phyloP scores from a whole-genome alignment of 345 rosid genomes.

The Isatis tinctoria region DNA sequence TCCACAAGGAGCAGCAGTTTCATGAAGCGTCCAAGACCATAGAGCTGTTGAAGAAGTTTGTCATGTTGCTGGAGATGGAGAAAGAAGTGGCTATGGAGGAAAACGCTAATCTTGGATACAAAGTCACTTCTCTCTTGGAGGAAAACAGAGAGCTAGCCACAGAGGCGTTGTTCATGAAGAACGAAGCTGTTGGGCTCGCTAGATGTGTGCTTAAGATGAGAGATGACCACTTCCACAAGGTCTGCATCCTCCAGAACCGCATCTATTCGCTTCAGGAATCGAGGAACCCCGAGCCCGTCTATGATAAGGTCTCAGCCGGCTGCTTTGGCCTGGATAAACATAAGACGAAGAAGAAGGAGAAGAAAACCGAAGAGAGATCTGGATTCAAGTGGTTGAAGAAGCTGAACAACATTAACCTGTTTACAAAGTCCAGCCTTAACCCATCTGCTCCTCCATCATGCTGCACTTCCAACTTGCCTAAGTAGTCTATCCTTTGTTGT shows the following conservation, averaged over 20 bases:
- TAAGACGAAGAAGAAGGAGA: constrained; percentile 38
- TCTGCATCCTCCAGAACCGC: constrained; percentile 38
- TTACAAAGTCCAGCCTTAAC: constrained; percentile 27
- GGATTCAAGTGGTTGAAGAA: constrained; percentile 36
- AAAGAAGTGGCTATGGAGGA: constrained; percentile 51
- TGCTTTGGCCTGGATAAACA: constrained; percentile 51
- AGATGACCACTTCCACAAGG: constrained; percentile 54
- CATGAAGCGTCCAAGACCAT: constrained; percentile 46
- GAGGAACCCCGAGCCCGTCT: constrained; percentile 34
- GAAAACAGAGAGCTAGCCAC: constrained; percentile 51
- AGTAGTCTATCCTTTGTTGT: constrained; percentile 15
- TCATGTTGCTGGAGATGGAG: constrained; percentile 67
- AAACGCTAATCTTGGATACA: constrained; percentile 48
- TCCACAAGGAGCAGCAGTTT: constrained; percentile 33
- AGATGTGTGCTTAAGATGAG: constrained; percentile 57
- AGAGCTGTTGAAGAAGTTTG: constrained; percentile 55
- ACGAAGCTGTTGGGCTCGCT: constrained; percentile 59
- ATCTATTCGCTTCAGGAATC: constrained; percentile 36
- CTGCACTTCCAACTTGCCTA: too few relatives aligned
- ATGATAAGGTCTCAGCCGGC: constrained; percentile 28
- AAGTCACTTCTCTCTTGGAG: constrained; percentile 41
- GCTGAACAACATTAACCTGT: constrained; percentile 22
- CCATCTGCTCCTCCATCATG: constrained; percentile 27
- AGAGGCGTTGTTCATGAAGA: constrained; percentile 50
- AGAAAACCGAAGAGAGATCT: constrained; percentile 22